Conservation (phyloP, 495 filamentous ascomycete genomes). For the Lepidopterella palustris region DNA sequence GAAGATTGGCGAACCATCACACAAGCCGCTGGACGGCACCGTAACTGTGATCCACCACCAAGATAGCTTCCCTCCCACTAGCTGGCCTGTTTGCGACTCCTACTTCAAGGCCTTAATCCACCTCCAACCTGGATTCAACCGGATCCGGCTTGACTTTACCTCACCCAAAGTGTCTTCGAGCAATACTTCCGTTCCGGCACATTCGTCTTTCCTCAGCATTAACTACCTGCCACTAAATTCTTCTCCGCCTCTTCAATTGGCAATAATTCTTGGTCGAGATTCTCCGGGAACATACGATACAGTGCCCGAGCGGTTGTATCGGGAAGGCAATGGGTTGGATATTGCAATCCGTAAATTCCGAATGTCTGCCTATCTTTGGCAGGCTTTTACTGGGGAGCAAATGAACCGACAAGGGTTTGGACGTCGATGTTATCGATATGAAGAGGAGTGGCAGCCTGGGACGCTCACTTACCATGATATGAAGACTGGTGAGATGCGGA, state of each 20-base stretch:
- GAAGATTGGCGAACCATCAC: slow-evolving; percentile 64
- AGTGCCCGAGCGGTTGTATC: slow-evolving; percentile 62
- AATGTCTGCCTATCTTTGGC: slow-evolving; percentile 91
- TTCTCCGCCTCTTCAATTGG: slow-evolving; percentile 74
- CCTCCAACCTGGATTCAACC: slow-evolving; percentile 81
- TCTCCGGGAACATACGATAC: slow-evolving; percentile 83
- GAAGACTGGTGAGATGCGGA: slow-evolving; percentile 65
- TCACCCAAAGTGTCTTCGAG: slow-evolving; percentile 71
- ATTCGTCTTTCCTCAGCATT: slow-evolving; percentile 71
- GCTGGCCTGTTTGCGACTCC: slow-evolving; percentile 79
- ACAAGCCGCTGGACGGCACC: slow-evolving; percentile 68
- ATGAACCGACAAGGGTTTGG: slow-evolving; percentile 85
- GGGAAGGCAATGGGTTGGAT: slow-evolving; percentile 74
- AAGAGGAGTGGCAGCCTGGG: slow-evolving; percentile 86
- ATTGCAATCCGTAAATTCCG: slow-evolving; percentile 77
- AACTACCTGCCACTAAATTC: slow-evolving; percentile 76
- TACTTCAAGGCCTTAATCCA: slow-evolving; percentile 86
- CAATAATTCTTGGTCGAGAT: slow-evolving; percentile 77
- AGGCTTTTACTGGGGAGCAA: slow-evolving; percentile 89
- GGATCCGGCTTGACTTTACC: slow-evolving; percentile 74
- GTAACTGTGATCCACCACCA: slow-evolving; percentile 75
- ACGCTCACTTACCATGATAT: slow-evolving; percentile 65
- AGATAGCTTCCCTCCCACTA: slow-evolving; percentile 70
- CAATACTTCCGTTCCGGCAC: slow-evolving; percentile 59
- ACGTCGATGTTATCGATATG: slow-evolving; percentile 76